Evolutionary conservation across 108 stramenopile genomes (phyloP).

Genomic region (Cyclotella cryptica): DNA sequence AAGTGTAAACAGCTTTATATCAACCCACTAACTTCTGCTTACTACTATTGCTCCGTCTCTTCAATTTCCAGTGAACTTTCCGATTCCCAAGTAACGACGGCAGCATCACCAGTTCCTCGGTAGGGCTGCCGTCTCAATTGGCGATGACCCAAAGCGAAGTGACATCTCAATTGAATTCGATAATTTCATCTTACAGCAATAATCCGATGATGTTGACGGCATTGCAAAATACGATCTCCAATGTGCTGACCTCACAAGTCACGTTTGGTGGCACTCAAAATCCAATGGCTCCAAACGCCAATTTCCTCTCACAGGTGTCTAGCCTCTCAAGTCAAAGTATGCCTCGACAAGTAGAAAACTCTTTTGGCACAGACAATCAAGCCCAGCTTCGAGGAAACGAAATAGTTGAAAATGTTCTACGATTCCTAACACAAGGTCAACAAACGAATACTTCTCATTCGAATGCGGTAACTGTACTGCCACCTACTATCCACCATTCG

Average conservation of each 20-base stretch:
- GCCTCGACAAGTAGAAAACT: neutral
- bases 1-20: neutral
- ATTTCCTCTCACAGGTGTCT: neutral
- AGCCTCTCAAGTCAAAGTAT: neutral
- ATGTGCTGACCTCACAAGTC: neutral
- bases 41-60: no score
- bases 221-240: neutral
- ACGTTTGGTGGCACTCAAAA: neutral
- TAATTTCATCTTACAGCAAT: constrained; percentile 10
- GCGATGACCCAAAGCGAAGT: neutral
- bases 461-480: neutral
- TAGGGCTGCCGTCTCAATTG: neutral
- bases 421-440: neutral
- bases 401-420: constrained; percentile 1
- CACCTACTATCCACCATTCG: neutral
- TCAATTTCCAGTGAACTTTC: no score
- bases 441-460: neutral
- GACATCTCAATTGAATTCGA: constrained; percentile 8
- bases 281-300: neutral
- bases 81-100: no score
- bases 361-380: neutral
- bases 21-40: no score
- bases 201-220: neutral
- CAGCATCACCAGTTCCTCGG: no score
- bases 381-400: neutral